These are phyloP conservation scores for Cryptomeria japonica DNA, from an alignment of 75 land plant species.

Conservation along the genomic window DNA sequence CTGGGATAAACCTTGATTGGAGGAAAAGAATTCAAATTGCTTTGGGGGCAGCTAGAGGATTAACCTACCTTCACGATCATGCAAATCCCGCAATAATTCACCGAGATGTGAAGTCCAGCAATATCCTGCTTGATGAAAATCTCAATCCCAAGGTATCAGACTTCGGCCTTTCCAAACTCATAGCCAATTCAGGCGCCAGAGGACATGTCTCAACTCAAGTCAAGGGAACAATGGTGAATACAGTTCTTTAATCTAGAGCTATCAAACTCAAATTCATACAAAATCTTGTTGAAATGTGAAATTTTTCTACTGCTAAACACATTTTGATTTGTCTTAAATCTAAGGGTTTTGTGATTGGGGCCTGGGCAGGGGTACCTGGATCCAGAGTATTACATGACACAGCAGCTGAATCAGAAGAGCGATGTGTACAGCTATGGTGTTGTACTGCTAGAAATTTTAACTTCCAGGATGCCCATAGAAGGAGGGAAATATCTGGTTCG, in stretches of 20 bases:
- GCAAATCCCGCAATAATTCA: constrained; percentile 63
- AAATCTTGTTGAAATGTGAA: not conserved
- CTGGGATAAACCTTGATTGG: constrained; percentile 26
- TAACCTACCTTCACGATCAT: constrained; percentile 63
- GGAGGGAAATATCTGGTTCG: constrained; percentile 58
- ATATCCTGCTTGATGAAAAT: constrained; percentile 62
- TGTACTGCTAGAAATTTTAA: constrained; percentile 66
- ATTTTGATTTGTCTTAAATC: not conserved
- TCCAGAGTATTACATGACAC: constrained; percentile 84
- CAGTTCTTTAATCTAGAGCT: not conserved
- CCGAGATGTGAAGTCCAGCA: constrained; percentile 67
- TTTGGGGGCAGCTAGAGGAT: constrained; percentile 46
- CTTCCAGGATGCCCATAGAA: constrained; percentile 51
- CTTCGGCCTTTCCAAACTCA: constrained; percentile 61
- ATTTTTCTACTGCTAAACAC: not conserved
- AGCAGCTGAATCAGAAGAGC: constrained; percentile 69
- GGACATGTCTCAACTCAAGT: constrained; percentile 73
- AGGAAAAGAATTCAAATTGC: constrained; percentile 20
- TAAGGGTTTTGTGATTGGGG: not conserved
- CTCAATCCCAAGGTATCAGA: constrained; percentile 55
- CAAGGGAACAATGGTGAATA: constrained; percentile 76
- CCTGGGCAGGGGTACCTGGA: constrained; percentile 71
- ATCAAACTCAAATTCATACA: no score
- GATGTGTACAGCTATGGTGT: constrained; percentile 92
- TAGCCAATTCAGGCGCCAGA: constrained; percentile 22